Evolutionary conservation across 495 filamentous ascomycete genomes (phyloP).

Genomic region (Xylaria acuta): DNA sequence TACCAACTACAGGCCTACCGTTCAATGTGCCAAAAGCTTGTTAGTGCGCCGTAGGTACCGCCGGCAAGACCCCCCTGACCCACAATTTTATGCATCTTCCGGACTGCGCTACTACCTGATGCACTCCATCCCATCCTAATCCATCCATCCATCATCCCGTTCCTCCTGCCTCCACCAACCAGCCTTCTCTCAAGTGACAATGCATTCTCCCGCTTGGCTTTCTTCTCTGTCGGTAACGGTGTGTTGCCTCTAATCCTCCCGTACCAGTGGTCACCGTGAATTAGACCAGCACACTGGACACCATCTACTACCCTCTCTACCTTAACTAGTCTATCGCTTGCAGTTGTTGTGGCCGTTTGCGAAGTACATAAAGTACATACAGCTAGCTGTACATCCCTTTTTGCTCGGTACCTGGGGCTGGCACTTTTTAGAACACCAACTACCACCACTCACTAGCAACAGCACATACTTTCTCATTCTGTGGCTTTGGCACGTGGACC

Average conservation of each 20-base stretch:
- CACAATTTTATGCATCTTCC: slow-evolving; percentile 18
- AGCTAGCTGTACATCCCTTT: slow-evolving; percentile 10
- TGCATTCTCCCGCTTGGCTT: slow-evolving; percentile 21
- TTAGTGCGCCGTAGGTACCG: slow-evolving; percentile 8
- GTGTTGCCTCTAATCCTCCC: slow-evolving; percentile 15
- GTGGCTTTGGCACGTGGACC: slow-evolving; percentile 23
- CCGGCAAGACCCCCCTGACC: slow-evolving; percentile 17
- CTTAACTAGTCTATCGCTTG: slow-evolving; percentile 17
- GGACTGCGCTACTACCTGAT: slow-evolving; percentile 14
- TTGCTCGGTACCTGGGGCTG: slow-evolving; percentile 4
- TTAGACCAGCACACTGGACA: slow-evolving; percentile 8
- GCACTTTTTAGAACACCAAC: slow-evolving; percentile 15
- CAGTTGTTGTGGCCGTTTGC: slow-evolving; percentile 12
- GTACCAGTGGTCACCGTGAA: slow-evolving; percentile 9
- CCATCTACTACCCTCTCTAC: background rate
- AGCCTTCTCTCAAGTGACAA: slow-evolving; percentile 13
- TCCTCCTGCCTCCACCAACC: slow-evolving; percentile 22
- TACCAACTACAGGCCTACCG: background rate
- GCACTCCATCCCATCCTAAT: slow-evolving; percentile 14
- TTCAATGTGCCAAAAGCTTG: slow-evolving; percentile 5
- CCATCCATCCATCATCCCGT: slow-evolving; percentile 18
- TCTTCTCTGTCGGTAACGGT: slow-evolving; percentile 17
- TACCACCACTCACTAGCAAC: slow-evolving; percentile 19
- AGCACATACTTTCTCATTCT: slow-evolving; percentile 16
- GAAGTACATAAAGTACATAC: slow-evolving; percentile 17